Percentiles rank a stretch among this genome's conserved stretches.
Evolutionary conservation across 176 grass and related monocot species (phyloP).

Genomic region (Melocanna baccifera): DNA sequence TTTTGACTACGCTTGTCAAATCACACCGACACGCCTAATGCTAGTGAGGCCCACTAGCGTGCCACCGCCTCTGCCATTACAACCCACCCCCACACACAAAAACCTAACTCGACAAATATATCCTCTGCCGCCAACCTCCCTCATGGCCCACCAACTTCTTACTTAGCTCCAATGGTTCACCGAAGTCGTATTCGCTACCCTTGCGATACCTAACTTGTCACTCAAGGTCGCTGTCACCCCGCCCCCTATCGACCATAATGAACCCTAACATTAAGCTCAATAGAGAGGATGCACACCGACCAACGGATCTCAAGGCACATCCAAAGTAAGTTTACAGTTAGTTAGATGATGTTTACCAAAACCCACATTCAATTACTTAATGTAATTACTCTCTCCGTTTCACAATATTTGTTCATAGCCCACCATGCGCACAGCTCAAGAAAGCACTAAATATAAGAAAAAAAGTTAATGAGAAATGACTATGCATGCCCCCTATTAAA

Average conservation of each 20-base stretch:
- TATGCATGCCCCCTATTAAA: too few relatives aligned
- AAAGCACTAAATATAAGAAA: too few relatives aligned
- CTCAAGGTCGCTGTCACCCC: not conserved
- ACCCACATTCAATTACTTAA: not conserved
- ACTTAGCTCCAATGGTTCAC: not conserved
- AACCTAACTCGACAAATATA: not conserved
- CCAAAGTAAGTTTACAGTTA: not conserved
- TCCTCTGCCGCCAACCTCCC: not conserved
- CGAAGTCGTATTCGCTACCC: fast-evolving
- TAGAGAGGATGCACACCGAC: not conserved
- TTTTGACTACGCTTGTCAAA: not conserved
- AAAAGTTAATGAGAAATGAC: too few relatives aligned
- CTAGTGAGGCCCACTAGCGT: not conserved
- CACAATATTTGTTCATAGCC: too few relatives aligned
- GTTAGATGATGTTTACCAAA: not conserved
- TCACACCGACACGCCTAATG: too few relatives aligned
- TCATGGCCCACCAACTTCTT: not conserved
- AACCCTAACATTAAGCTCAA: not conserved
- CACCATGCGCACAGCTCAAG: too few relatives aligned
- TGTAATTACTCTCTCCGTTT: not conserved
- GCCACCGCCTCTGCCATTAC: not conserved
- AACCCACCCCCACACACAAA: not conserved
- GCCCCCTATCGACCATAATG: not conserved
- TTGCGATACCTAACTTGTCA: not conserved
- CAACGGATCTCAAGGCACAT: not conserved